Base-by-base conservation (phyloP, 2,329 filamentous ascomycete species). In the Pyrenophora graminea region DNA sequence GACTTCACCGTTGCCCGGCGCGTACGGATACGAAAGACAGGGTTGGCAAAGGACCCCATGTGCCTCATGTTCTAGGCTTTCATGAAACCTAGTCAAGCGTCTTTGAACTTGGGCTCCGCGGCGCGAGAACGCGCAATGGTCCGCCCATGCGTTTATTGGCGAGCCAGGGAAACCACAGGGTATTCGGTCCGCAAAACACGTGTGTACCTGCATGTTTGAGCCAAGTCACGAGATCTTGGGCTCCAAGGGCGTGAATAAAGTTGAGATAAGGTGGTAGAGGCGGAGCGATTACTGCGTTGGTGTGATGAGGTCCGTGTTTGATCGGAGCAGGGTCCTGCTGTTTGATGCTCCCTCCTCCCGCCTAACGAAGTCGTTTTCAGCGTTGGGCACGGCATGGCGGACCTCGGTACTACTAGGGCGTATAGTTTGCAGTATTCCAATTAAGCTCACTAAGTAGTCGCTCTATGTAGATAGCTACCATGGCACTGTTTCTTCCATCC, bases 311-410 rank as follows among this genome's bases (percentile, higher is more conserved):
- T 32, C 44, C 36, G 44, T 46, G 34, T 32, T 39, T 46, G 44
- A 46, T 46, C 44, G 25, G 44, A 46, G 44, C 44, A 46, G 37
- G 44, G 44, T 36, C 25, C 13, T 13, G 30, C 8, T 39, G 44
- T 38, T 46, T 46, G 34, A 46, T 46, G 21, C 23, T 39, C 44
- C 44, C 36, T 25, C 23, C 23, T 25, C 23, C 23, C 23, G 34
- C 44, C 10, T 19, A 25, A 46, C 23, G 37, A 17, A 34, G 9
- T 39, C 27, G 25, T 17, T 10, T 34, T 39, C 27, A 25, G 15
- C 12, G 15, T 39, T 32, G 8, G 17, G 15, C 7, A 39, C 25
- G 7, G 25, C 15, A 31, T 39, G 21, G 9, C 19, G 9, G 8
- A 13, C 36, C 17, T 39, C 17, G 9, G 23, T 25, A 9, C 23